Conservation (phyloP, 768 basidiomycete genomes). For the Nidularia sp. region DNA sequence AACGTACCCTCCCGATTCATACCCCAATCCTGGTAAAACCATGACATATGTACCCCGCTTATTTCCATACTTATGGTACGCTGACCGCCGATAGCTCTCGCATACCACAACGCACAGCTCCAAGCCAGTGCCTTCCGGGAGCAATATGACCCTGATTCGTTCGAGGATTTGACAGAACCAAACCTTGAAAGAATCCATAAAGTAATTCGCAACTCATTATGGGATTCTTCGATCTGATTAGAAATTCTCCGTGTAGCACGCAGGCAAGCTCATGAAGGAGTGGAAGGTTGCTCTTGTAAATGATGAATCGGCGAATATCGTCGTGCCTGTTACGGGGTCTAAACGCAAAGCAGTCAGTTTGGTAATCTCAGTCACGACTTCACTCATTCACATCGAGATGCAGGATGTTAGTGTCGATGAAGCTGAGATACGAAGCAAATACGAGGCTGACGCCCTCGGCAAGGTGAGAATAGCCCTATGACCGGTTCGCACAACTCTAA, state of each 20-base stretch:
- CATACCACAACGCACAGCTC: constrained; percentile 85
- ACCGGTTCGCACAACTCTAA: constrained; percentile 5
- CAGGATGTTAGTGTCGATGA: constrained; percentile 67
- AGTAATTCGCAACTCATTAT: constrained; percentile 30
- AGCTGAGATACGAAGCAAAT: constrained; percentile 67
- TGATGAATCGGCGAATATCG: constrained; percentile 60
- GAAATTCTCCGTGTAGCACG: constrained; percentile 39
- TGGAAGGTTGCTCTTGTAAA: constrained; percentile 63
- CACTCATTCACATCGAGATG: background rate
- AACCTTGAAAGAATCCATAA: constrained; percentile 76
- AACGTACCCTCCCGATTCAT: constrained; percentile 82
- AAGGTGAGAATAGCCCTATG: constrained; percentile 48
- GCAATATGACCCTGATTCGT: constrained; percentile 72
- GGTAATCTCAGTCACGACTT: background rate
- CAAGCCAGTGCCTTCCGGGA: constrained; percentile 92
- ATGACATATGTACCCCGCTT: background rate
- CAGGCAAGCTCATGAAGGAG: constrained; percentile 56
- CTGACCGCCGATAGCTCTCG: constrained; percentile 51
- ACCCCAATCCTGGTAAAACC: constrained; percentile 83
- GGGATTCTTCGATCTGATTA: constrained; percentile 5
- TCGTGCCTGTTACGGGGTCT: constrained; percentile 41
- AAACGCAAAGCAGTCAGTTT: constrained; percentile 67
- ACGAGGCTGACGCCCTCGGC: constrained; percentile 50
- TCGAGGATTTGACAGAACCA: constrained; percentile 81
- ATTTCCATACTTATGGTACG: constrained; percentile 2